Percentiles rank a stretch among this genome's conserved stretches.
Evolutionary conservation across 73 alveolate species (phyloP).

Genomic region (Paramecium sexaurelia): DNA sequence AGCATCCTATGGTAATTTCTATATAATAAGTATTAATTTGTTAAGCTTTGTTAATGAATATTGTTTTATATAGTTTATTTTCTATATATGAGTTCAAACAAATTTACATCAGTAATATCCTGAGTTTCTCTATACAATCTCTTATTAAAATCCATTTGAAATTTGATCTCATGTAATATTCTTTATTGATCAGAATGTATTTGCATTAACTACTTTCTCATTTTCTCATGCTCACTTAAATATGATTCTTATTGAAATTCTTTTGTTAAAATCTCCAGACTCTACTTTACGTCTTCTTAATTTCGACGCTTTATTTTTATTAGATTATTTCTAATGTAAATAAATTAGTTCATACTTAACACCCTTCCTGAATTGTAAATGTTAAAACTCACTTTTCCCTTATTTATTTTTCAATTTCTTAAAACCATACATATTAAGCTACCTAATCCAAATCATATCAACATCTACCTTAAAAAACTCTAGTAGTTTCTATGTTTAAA

Average conservation of each 20-base stretch:
- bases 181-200: background rate
- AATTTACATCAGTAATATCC: background rate
- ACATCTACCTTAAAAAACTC: constrained; percentile 24
- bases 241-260: constrained; percentile 22
- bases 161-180: background rate
- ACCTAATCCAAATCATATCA: background rate
- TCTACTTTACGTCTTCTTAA: constrained; percentile 22
- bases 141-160: background rate
- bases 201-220: background rate
- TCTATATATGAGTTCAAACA: background rate
- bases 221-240: constrained; percentile 10
- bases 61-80: background rate
- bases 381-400: background rate
- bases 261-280: background rate
- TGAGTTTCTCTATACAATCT: background rate
- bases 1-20: constrained; percentile 14
- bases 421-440: constrained; percentile 54
- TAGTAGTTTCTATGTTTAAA: constrained; percentile 8
- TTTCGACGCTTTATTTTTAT: constrained; percentile 1
- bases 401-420: constrained; percentile 22
- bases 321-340: background rate
- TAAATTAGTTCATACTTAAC: background rate
- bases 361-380: background rate
- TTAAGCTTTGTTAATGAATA: background rate
- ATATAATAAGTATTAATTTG: background rate